Evolutionary conservation across 2,329 filamentous ascomycete species (phyloP).

Genomic region (Fusarium miscanthi): DNA sequence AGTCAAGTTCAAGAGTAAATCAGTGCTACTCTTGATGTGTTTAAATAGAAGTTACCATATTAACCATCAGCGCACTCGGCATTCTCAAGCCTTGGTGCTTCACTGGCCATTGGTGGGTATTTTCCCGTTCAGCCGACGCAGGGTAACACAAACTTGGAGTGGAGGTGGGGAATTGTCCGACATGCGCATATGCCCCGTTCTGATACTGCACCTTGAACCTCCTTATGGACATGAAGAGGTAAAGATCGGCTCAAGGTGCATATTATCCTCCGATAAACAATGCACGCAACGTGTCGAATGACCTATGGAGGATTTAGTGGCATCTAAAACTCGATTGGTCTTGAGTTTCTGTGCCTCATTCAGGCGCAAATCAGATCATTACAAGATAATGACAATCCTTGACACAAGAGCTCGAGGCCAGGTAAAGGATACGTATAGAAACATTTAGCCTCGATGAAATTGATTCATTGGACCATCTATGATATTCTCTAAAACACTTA

Average conservation of each 20-base stretch:
- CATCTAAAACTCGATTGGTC: too few species aligned
- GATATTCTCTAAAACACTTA: accelerated
- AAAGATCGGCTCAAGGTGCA: background rate
- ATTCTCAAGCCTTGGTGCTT: accelerated
- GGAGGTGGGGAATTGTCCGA: background rate
- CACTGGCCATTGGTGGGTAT: background rate
- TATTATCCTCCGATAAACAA: background rate
- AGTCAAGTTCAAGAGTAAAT: background rate
- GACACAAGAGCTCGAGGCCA: too few species aligned
- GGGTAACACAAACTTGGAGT: background rate
- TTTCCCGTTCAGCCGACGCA: background rate
- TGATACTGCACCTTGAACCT: too few species aligned
- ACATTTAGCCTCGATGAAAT: accelerated
- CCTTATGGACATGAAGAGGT: background rate
- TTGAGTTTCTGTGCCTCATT: too few species aligned
- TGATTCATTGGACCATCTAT: background rate
- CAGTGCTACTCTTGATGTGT: accelerated
- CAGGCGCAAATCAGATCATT: background rate
- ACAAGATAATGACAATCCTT: accelerated
- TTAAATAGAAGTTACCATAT: background rate
- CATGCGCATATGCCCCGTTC: background rate
- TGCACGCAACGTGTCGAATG: background rate
- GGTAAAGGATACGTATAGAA: accelerated
- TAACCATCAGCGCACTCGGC: accelerated
- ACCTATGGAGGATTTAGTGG: background rate